These are phyloP conservation scores for Aspergillus funiculosus DNA, from an alignment of 495 filamentous ascomycete species.

Conservation along the genomic window DNA sequence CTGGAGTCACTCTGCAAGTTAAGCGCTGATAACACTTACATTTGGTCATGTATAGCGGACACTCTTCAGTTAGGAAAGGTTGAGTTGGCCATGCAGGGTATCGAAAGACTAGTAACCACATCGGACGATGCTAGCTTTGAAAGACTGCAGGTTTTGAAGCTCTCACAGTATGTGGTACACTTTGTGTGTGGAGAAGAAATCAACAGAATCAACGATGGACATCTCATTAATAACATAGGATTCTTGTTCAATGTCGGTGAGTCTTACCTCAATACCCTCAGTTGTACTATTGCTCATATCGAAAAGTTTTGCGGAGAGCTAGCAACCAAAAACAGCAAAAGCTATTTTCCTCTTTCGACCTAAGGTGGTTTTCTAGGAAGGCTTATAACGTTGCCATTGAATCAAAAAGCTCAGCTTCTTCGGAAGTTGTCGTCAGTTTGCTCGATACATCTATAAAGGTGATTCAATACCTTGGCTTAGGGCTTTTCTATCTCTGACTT, in stretches of 20 bases:
- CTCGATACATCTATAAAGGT: conserved; percentile 52
- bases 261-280: conserved; percentile 13
- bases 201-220: conserved; percentile 1
- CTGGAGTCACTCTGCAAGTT: conserved; percentile 47
- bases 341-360: conserved; percentile 54
- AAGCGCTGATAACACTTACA: conserved; percentile 48
- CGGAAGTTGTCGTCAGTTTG: conserved; percentile 49
- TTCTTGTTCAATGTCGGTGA: conserved; percentile 58
- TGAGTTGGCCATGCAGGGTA: conserved; percentile 46
- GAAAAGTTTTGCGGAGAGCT: too few species aligned
- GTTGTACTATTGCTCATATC: too few species aligned
- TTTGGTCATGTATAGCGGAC: conserved; percentile 73
- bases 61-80: conserved; percentile 62
- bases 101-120: conserved; percentile 55
- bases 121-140: conserved; percentile 44
- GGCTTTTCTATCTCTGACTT: neutral
- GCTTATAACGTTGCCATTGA: conserved; percentile 69
- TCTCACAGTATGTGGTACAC: conserved; percentile 47
- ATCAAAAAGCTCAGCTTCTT: conserved; percentile 49
- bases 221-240: conserved; percentile 48
- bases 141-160: conserved; percentile 32
- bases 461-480: neutral
- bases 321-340: conserved; percentile 21
- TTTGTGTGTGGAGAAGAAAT: neutral
- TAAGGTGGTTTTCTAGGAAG: conserved; percentile 77